A percentile compares a stretch with the other conserved stretches of the same genome.
Evolutionary conservation across 306 rosid species (phyloP).

Genomic region (Quercus bicolor): DNA sequence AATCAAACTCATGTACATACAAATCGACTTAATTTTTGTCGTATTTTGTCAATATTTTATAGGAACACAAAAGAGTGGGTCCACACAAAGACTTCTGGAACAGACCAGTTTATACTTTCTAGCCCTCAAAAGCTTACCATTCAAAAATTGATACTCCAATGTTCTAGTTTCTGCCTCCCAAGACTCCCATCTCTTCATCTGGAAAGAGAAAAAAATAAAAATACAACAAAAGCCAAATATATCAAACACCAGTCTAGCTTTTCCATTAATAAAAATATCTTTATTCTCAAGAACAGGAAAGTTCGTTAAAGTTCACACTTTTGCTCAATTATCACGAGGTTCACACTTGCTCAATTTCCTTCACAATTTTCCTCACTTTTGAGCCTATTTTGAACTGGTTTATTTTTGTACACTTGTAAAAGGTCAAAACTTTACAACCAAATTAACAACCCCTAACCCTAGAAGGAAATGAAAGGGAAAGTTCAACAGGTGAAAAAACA

Average conservation of each 20-base stretch:
- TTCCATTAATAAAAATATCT: neutral
- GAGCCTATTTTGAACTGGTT: neutral
- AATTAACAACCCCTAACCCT: neutral
- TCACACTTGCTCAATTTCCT: neutral
- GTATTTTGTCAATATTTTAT: neutral
- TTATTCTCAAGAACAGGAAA: neutral
- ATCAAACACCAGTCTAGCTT: conserved; percentile 8
- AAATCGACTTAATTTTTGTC: neutral
- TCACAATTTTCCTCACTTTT: neutral
- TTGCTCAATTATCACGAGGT: too few species aligned
- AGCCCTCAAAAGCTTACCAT: conserved; percentile 32
- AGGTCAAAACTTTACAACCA: conserved; percentile 1
- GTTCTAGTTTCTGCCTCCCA: conserved; percentile 68
- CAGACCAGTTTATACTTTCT: neutral
- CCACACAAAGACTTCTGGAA: neutral
- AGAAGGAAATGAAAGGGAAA: neutral
- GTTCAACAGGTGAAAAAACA: neutral
- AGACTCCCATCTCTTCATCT: conserved; percentile 53
- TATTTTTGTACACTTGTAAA: neutral
- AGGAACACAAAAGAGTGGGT: neutral
- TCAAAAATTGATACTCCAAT: conserved; percentile 35
- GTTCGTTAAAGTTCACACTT: neutral
- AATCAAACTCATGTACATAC: neutral
- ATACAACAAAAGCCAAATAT: neutral
- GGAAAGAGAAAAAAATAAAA: neutral